Base-by-base conservation (phyloP, 345 rosid species). In the Moricandia moricandioides region DNA sequence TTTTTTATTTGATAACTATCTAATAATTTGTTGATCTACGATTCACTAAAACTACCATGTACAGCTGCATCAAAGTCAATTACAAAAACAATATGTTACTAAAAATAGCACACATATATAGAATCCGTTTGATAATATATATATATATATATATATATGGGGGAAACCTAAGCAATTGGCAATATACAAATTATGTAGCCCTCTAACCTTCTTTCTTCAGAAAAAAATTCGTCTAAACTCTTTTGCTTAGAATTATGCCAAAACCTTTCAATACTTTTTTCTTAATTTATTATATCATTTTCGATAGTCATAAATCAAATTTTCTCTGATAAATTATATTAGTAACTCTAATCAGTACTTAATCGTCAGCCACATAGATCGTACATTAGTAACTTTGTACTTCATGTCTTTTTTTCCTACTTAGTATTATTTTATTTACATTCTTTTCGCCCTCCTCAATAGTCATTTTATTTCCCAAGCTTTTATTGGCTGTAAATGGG, bases 341-440 rank as follows among this genome's bases (percentile, higher is more conserved):
- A 7, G 56, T 30, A 65, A 45, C 17, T 12, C 18, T 55, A 10
- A 45, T 69, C 63, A 78, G 57, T 78, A 62, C 65, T 72, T 34
- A 8, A 62, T 78, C 73, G 77, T 61, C 77, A 66, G 77, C 77
- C 73, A 65, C 62, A 49, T 8, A 49, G 72, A 66, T 78, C 62
- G 74, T 78, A 72, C 74, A 73, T 62, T 68, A 43, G 70, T 59
- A 62, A 62, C 70, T 78, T 78, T 78, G 81, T 73, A 78, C 78
- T 78, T 78, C 70, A 55, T 30, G 40, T 65, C 39, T 67, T 13
- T 2, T 47, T 55, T 56, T 17, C 73, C 18, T 58, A 78, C 60
- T 40, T 73, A 51, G 74, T 62, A 68, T 66, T 17, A 78, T 73
- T 72, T 39, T 52, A 51, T 78, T 73, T 62, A 62, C 13, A 73